Evolutionary conservation across 306 rosid genomes (phyloP).

Genomic region (Acacia acuminata): DNA sequence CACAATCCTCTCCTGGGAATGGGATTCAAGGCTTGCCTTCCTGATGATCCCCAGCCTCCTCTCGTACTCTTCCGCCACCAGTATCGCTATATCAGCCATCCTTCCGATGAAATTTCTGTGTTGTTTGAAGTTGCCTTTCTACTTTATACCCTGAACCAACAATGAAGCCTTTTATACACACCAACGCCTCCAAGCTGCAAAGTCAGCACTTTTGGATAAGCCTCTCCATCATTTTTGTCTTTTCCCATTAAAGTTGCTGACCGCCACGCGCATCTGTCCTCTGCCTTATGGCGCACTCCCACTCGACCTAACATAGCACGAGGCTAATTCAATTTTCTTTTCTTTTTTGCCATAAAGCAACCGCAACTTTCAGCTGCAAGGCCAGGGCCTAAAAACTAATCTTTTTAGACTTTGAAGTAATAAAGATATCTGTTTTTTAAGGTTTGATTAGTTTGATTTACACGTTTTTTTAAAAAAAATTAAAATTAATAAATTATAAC

Average conservation of each 20-base stretch:
- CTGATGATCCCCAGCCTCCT: slow-evolving; percentile 54
- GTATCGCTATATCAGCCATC: slow-evolving; percentile 86
- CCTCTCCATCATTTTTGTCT: not conserved
- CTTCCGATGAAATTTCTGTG: not conserved
- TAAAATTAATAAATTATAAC: too few relatives aligned
- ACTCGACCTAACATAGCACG: not conserved
- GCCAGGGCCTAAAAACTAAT: too few relatives aligned
- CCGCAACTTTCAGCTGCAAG: too few relatives aligned
- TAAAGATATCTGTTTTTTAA: too few relatives aligned
- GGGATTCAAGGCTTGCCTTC: slow-evolving; percentile 1
- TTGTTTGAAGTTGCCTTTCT: not conserved
- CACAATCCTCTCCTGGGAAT: not conserved
- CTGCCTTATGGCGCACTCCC: not conserved
- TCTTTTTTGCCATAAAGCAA: too few relatives aligned
- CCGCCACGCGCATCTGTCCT: not conserved
- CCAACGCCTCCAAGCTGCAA: too few relatives aligned
- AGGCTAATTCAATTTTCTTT: too few relatives aligned
- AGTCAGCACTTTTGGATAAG: slow-evolving; percentile 2
- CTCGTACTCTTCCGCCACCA: slow-evolving; percentile 87
- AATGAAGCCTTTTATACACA: not conserved
- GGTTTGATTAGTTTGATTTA: too few relatives aligned
- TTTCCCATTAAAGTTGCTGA: not conserved
- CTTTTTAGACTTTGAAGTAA: too few relatives aligned
- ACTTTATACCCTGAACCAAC: too few relatives aligned
- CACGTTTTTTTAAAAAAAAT: too few relatives aligned